These are phyloP conservation scores for Suillus subalutaceus DNA, from an alignment of 768 basidiomycete species.

Conservation along the genomic window DNA sequence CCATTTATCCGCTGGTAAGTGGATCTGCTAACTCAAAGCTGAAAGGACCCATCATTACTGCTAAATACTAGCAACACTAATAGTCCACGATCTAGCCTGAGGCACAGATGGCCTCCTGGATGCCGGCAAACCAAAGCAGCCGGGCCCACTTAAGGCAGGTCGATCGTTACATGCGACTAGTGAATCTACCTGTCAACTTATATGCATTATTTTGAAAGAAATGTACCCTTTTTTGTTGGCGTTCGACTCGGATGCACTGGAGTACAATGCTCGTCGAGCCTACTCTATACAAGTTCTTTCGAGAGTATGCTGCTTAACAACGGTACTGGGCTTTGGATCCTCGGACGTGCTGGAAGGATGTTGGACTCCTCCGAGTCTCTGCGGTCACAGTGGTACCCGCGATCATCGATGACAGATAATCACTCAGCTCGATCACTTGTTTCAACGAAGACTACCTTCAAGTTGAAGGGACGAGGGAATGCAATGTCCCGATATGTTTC, in stretches of 20 bases:
- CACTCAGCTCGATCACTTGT: not conserved
- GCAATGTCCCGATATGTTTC: not conserved
- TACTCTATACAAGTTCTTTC: not conserved
- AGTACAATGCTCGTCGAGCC: not conserved
- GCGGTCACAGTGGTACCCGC: not conserved
- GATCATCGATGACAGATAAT: not conserved
- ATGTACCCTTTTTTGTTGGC: not conserved
- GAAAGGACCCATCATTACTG: no score
- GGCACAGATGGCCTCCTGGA: not conserved
- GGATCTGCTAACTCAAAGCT: no score
- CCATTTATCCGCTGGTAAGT: not conserved
- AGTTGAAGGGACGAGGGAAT: constrained; percentile 13
- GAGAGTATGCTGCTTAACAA: not conserved
- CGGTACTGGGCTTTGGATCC: not conserved
- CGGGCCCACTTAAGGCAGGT: not conserved
- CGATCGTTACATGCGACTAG: not conserved
- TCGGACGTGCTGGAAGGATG: not conserved
- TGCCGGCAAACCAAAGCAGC: not conserved
- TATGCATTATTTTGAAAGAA: no score
- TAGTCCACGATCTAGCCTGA: no score
- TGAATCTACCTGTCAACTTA: not conserved
- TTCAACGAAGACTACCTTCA: not conserved
- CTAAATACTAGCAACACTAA: no score
- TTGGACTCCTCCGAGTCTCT: not conserved
- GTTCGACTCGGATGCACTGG: not conserved